Percentiles rank a stretch among this genome's conserved stretches.
Conservation (phyloP, 768 basidiomycete species). For the Pulveroboletus sp. region DNA sequence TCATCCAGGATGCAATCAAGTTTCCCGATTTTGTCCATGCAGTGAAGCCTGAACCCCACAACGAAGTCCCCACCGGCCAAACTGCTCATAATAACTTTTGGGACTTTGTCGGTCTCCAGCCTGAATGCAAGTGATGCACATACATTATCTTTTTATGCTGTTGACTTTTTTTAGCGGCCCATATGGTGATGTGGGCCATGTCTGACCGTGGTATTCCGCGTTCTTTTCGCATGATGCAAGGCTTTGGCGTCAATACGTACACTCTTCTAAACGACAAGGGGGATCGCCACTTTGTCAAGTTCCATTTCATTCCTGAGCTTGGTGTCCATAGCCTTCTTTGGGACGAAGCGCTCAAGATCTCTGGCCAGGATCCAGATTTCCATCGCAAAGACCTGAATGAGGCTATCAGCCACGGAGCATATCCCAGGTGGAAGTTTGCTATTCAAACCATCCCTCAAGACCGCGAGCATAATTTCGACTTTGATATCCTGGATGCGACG, state of each 20-base stretch:
- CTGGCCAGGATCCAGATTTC: conserved; percentile 87
- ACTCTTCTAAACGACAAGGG: conserved; percentile 66
- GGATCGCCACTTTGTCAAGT: conserved; percentile 82
- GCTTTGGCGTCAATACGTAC: conserved; percentile 85
- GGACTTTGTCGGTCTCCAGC: conserved; percentile 75
- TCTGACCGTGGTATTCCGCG: conserved; percentile 85
- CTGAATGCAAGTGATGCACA: conserved; percentile 46
- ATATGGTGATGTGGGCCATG: conserved; percentile 84
- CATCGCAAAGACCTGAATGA: conserved; percentile 85
- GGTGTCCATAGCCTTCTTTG: conserved; percentile 83
- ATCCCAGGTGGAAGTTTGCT: conserved; percentile 76
- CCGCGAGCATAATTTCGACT: conserved; percentile 78
- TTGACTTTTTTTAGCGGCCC: conserved; percentile 45
- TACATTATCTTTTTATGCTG: not conserved
- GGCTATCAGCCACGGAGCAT: conserved; percentile 70
- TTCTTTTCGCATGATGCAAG: conserved; percentile 88
- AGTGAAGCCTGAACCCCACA: conserved; percentile 82
- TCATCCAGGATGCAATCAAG: conserved; percentile 79
- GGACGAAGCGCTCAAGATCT: conserved; percentile 87
- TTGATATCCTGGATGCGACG: conserved; percentile 85
- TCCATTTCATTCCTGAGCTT: conserved; percentile 79
- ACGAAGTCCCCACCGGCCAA: conserved; percentile 72
- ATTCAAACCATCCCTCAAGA: conserved; percentile 63
- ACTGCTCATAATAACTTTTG: conserved; percentile 83
- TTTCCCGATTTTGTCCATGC: conserved; percentile 87